Base-by-base conservation (phyloP, 139 green algal genomes). In the Ostreobium quekettii region DNA sequence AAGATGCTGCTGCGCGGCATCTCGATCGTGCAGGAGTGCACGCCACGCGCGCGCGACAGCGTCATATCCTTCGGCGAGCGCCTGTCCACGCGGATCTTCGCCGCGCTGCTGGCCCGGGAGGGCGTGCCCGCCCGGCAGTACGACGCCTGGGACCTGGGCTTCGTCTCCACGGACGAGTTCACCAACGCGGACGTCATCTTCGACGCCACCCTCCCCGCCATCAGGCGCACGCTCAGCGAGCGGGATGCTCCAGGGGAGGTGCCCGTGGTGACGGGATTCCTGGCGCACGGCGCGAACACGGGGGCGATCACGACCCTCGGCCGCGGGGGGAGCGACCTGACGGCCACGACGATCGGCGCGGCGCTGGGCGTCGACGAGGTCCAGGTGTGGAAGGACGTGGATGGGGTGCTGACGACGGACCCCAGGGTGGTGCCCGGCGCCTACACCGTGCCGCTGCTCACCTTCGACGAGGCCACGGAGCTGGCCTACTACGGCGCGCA, bases 321-420 rank as follows among this genome's bases (percentile, higher is more conserved):
- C 8, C 81, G 95, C 11, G 95, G 95, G 8, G 95, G 95, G 66
- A 91, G 77, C 26, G 95, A 99, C 71, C 76, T 99, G 24, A 96
- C 88, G 1, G 92, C 90, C 46, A 99, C 94, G 2, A 81, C 97
- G 29, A 82, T 99, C 29, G 95, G 94, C 19, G 85, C 86, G 7
- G 89, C 91, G 5, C 71, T 97, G 47, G 73, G 70, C 3, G 60
- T 97, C 28, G 7, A 68, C 8, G 91, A 97, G 73, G 89, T 96
- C 8, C 87, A 95, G 74, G 93, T 99, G 32, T 99, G 93, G 93
- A 99, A 99, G 76, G 93, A 99, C 46, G 93, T 99, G 26, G 92
- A 99, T 59, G 94, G 90, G 46, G 90, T 99, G 69, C 76, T 99
- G 65, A 97, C 87, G 1, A 82, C 75, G 3, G 95, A 99, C 74